phyloP scores from a whole-genome alignment of 495 filamentous ascomycete species.

The Aeminium ludgeri region DNA sequence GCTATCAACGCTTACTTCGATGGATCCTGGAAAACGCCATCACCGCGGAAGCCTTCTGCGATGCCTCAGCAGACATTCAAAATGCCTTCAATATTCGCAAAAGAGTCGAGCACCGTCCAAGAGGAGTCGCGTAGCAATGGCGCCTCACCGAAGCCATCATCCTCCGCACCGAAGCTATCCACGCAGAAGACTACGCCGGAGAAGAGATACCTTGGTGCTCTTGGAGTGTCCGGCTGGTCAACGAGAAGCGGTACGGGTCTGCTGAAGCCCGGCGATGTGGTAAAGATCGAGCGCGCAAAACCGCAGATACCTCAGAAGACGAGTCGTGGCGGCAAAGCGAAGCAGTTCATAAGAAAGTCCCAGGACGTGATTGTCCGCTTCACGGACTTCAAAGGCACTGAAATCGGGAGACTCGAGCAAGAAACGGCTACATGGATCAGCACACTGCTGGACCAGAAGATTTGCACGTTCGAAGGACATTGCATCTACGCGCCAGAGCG shows the following conservation, averaged over 20 bases:
- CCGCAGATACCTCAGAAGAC: constrained; percentile 38
- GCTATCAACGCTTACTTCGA: constrained; percentile 69
- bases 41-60: constrained; percentile 1
- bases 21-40: constrained; percentile 62
- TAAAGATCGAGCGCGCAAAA: constrained; percentile 76
- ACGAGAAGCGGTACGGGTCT: constrained; percentile 66
- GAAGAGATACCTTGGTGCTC: constrained; percentile 71
- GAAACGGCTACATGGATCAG: constrained; percentile 92
- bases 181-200: constrained; percentile 31
- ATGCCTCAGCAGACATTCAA: neutral
- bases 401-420: constrained; percentile 76
- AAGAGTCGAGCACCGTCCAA: constrained; percentile 12
- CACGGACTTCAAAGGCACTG: constrained; percentile 59
- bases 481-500: constrained; percentile 84
- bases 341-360: constrained; percentile 29
- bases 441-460: constrained; percentile 75
- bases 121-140: constrained; percentile 1
- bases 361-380: constrained; percentile 89
- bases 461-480: constrained; percentile 71
- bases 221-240: constrained; percentile 82
- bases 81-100: neutral
- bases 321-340: constrained; percentile 32
- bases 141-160: neutral
- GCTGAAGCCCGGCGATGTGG: constrained; percentile 56
- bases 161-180: neutral